phyloP scores from a whole-genome alignment of 805 yeast genomes.

The Candida nitratophila region DNA sequence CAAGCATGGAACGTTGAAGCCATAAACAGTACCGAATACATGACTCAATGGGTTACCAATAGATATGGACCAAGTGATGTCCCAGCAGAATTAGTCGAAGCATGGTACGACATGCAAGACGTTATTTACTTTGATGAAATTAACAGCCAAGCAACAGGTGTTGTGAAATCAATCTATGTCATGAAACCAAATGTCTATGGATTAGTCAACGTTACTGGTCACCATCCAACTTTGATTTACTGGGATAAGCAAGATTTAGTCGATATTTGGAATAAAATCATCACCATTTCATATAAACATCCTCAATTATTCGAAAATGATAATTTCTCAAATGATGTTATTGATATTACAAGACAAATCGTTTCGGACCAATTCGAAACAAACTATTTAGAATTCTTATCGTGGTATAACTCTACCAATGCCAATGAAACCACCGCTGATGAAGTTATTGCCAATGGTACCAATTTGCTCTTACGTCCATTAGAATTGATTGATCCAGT shows the following conservation, averaged over 20 bases:
- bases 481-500: slow-evolving; percentile 4
- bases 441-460: slow-evolving; percentile 3
- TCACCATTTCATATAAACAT: not conserved
- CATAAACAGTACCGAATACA: slow-evolving; percentile 1
- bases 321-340: slow-evolving; percentile 4
- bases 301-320: slow-evolving; percentile 1
- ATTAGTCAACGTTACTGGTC: slow-evolving; percentile 3
- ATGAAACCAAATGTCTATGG: slow-evolving; percentile 4
- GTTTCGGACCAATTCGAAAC: slow-evolving; percentile 6
- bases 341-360: slow-evolving; percentile 5
- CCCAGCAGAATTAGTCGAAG: slow-evolving; percentile 1
- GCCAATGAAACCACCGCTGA: not conserved
- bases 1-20: slow-evolving; percentile 5
- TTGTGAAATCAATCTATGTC: slow-evolving; percentile 5
- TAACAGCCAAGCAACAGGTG: slow-evolving; percentile 1
- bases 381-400: slow-evolving; percentile 1
- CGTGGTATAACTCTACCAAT: slow-evolving; percentile 2
- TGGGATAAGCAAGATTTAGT: slow-evolving; percentile 4
- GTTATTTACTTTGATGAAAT: slow-evolving; percentile 3
- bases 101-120: slow-evolving; percentile 3
- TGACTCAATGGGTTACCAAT: slow-evolving; percentile 1
- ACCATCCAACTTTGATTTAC: slow-evolving; percentile 6
- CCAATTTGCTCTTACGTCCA: not conserved
- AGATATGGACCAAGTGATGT: slow-evolving; percentile 4
- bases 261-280: slow-evolving; percentile 1